A percentile compares a stretch with the other conserved stretches of the same genome.
These are phyloP conservation scores for Raddia distichophylla DNA, from an alignment of 176 grass and related monocot genomes.

Conservation along the genomic window DNA sequence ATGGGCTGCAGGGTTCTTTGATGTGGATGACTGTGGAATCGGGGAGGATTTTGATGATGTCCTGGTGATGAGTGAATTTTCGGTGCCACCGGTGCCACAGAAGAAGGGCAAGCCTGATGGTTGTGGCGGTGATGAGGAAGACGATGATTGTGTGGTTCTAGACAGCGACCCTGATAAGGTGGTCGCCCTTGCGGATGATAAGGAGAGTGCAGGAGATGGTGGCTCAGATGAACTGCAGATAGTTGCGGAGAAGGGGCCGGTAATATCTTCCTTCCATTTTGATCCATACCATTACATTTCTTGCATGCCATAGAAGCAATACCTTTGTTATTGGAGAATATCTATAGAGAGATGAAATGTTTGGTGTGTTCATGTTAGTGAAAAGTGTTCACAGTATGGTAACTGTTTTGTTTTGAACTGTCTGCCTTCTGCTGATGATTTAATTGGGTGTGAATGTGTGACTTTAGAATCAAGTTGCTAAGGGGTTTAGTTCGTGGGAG, in stretches of 20 bases:
- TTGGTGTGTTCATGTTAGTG: conserved; percentile 19
- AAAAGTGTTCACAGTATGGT: conserved; percentile 5
- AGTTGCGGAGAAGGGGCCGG: conserved; percentile 85
- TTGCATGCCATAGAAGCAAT: conserved; percentile 3
- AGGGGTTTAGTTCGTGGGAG: not conserved
- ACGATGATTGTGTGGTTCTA: conserved; percentile 81
- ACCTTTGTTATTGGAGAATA: conserved; percentile 2
- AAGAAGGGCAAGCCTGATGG: conserved; percentile 38
- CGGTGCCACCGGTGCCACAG: conserved; percentile 28
- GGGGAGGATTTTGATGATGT: conserved; percentile 61
- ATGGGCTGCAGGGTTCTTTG: conserved; percentile 44
- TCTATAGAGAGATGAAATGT: conserved; percentile 23
- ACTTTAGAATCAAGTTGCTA: not conserved
- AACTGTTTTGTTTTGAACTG: conserved; percentile 9
- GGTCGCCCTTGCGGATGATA: conserved; percentile 30
- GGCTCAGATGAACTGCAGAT: conserved; percentile 78
- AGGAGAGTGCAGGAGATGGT: conserved; percentile 34
- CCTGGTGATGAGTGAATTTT: conserved; percentile 61
- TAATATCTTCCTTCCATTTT: conserved; percentile 48
- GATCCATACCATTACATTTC: conserved; percentile 24
- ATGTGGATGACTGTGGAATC: not conserved
- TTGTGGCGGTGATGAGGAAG: conserved; percentile 30
- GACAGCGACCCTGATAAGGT: conserved; percentile 68
- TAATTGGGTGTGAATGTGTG: not conserved
- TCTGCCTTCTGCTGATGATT: conserved; percentile 17